These are phyloP conservation scores for Yamadazyma scolyti DNA, from an alignment of 805 yeast genomes.

Conservation along the genomic window DNA sequence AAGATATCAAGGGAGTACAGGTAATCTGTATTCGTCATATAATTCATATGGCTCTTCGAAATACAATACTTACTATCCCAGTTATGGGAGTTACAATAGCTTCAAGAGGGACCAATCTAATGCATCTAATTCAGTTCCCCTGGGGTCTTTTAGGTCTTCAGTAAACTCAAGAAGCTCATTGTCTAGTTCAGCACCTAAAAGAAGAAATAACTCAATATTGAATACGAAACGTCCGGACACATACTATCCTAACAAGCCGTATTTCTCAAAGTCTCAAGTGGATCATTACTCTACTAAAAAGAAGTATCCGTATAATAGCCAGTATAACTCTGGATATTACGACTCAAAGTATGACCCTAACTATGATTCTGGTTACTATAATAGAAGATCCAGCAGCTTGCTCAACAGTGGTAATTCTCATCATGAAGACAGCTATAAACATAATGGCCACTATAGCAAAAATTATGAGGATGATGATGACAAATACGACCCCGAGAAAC, in stretches of 20 bases:
- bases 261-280: constrained; percentile 11
- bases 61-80: constrained; percentile 17
- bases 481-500: background rate
- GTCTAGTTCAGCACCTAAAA: constrained; percentile 19
- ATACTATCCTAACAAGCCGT: constrained; percentile 23
- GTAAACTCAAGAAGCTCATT: constrained; percentile 17
- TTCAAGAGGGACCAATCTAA: constrained; percentile 11
- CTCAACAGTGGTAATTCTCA: no score
- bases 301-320: constrained; percentile 3
- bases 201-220: constrained; percentile 12
- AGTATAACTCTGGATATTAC: constrained; percentile 1
- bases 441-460: no score
- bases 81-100: constrained; percentile 18
- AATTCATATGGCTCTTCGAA: constrained; percentile 9
- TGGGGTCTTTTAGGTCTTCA: constrained; percentile 8
- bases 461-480: no score
- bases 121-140: constrained; percentile 5
- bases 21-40: constrained; percentile 5
- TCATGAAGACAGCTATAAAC: no score
- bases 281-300: constrained; percentile 13
- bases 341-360: no score
- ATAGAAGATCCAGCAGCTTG: no score
- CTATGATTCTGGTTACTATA: no score
- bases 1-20: constrained; percentile 3
- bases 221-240: constrained; percentile 24